phyloP scores from a whole-genome alignment of 2,329 filamentous ascomycete genomes.

The Ophiocordyceps polyrhachis-furcata region DNA sequence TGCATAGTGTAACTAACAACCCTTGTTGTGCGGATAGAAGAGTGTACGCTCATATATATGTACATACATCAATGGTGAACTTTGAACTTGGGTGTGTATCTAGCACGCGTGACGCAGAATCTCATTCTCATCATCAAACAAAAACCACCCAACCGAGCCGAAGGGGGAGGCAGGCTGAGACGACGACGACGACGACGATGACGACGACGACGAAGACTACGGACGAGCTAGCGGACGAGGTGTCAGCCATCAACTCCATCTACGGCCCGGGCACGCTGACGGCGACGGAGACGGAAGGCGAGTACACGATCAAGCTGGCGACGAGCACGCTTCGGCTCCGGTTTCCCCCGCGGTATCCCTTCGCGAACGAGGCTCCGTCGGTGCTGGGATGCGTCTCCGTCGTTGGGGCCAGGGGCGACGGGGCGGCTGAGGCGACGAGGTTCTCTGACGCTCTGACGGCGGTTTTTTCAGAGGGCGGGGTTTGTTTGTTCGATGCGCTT shows the following conservation, averaged over 20 bases:
- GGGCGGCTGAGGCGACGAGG: slow-evolving; percentile 48
- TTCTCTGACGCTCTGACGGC: slow-evolving; percentile 46
- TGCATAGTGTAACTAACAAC: too few relatives aligned
- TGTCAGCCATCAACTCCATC: slow-evolving; percentile 71
- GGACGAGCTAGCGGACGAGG: slow-evolving; percentile 49
- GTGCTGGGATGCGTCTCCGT: slow-evolving; percentile 57
- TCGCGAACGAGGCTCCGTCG: slow-evolving; percentile 37
- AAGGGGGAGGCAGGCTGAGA: neutral
- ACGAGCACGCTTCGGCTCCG: slow-evolving; percentile 39
- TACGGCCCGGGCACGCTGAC: slow-evolving; percentile 50
- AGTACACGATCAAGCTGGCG: slow-evolving; percentile 50
- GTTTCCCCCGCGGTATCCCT: slow-evolving; percentile 60
- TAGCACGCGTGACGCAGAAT: too few relatives aligned
- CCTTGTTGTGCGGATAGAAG: too few relatives aligned
- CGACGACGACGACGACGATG: slow-evolving; percentile 14
- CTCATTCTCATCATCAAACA: too few relatives aligned
- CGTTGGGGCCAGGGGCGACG: slow-evolving; percentile 53
- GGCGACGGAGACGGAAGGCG: neutral
- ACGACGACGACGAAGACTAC: slow-evolving; percentile 20
- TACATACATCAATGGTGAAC: too few relatives aligned
- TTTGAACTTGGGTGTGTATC: too few relatives aligned
- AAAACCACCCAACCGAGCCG: too few relatives aligned
- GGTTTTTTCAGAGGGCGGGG: slow-evolving; percentile 54
- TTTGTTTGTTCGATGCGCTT: slow-evolving; percentile 83
- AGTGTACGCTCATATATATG: too few relatives aligned